A percentile compares a stretch with the other conserved stretches of the same genome.
These are phyloP conservation scores for Rhytidhysteron rufulum DNA, from an alignment of 2,329 filamentous ascomycete species.

Conservation along the genomic window DNA sequence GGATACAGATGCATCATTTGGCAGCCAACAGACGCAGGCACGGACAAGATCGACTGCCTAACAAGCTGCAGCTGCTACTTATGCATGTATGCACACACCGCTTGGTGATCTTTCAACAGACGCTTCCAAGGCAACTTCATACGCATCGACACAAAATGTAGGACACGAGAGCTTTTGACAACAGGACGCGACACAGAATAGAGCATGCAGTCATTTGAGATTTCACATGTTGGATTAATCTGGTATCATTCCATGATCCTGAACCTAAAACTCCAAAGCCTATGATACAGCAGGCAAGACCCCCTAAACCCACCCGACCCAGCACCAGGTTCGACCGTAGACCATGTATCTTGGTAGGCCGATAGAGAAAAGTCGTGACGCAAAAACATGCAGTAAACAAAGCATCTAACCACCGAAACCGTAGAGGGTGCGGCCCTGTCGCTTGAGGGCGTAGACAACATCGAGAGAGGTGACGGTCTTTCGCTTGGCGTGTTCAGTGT, in stretches of 20 bases:
- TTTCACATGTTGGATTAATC: slow-evolving; percentile 16
- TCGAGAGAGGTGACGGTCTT: slow-evolving; percentile 65
- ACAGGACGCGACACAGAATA: background rate
- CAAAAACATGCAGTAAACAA: slow-evolving; percentile 27
- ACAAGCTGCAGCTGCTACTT: too few relatives aligned
- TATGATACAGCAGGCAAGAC: slow-evolving; percentile 14
- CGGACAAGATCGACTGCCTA: too few relatives aligned
- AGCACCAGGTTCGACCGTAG: slow-evolving; percentile 9
- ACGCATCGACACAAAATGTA: too few relatives aligned
- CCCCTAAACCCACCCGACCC: slow-evolving; percentile 11
- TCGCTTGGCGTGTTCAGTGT: slow-evolving; percentile 80
- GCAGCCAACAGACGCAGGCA: too few relatives aligned
- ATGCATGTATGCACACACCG: too few relatives aligned
- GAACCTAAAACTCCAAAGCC: slow-evolving; percentile 12
- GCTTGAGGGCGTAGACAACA: slow-evolving; percentile 61
- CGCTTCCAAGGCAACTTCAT: too few relatives aligned
- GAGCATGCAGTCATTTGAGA: background rate
- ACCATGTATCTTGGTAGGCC: slow-evolving; percentile 2
- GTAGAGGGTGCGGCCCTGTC: slow-evolving; percentile 63
- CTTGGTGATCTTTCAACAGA: too few relatives aligned
- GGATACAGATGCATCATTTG: too few relatives aligned
- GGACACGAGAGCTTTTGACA: too few relatives aligned
- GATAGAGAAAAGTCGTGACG: slow-evolving; percentile 26
- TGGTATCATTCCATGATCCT: slow-evolving; percentile 15
- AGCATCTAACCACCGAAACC: slow-evolving; percentile 61